These are phyloP conservation scores for Cladosporium sp. DNA, from an alignment of 2,329 filamentous ascomycete genomes.

Conservation along the genomic window DNA sequence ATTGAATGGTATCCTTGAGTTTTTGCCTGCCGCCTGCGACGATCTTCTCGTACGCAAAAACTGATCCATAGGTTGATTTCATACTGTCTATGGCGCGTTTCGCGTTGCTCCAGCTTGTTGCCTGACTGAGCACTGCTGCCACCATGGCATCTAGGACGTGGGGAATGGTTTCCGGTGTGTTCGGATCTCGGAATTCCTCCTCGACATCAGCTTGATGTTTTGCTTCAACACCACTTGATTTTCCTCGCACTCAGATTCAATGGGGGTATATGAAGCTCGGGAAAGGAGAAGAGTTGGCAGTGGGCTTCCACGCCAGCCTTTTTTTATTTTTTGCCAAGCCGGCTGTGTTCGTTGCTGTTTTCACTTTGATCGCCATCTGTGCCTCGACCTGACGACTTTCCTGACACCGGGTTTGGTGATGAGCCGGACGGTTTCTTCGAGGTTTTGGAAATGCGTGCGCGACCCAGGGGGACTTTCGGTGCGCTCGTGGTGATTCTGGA, in stretches of 20 bases:
- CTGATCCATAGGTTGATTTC: conserved; percentile 4
- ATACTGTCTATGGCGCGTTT: conserved; percentile 12
- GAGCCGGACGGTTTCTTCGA: no score
- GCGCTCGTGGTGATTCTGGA: no score
- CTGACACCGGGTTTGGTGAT: background rate
- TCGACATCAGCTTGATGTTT: background rate
- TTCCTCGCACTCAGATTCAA: background rate
- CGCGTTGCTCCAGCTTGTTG: conserved; percentile 13
- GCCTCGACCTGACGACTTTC: background rate
- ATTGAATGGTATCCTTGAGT: background rate
- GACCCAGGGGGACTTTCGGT: no score
- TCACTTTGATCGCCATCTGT: background rate
- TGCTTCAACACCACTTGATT: background rate
- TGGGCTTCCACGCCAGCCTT: background rate
- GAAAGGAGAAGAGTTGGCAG: background rate
- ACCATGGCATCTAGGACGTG: conserved; percentile 11
- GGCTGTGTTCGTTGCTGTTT: background rate
- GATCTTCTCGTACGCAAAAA: conserved; percentile 8
- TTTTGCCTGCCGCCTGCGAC: background rate
- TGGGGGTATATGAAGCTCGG: background rate
- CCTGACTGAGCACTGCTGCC: conserved; percentile 8
- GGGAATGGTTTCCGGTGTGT: background rate
- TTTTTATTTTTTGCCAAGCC: background rate
- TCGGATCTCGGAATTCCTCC: background rate
- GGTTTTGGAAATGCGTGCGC: no score